Evolutionary conservation across 495 filamentous ascomycete species (phyloP).

Genomic region (Penicillium lagena): DNA sequence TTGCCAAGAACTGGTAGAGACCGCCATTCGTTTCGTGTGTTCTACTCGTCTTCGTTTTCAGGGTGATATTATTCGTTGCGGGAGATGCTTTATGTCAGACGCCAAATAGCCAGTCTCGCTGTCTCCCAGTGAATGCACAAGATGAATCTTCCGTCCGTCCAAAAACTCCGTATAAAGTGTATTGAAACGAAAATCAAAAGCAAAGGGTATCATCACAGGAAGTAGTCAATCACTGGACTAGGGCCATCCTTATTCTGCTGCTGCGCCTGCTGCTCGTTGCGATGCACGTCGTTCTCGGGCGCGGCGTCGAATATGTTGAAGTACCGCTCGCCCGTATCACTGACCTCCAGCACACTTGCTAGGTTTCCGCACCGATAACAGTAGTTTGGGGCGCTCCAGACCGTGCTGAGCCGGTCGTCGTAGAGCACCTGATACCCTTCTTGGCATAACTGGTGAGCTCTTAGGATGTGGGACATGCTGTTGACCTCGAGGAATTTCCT

Average conservation of each 20-base stretch:
- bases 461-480: constrained; percentile 90
- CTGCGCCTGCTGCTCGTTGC: constrained; percentile 55
- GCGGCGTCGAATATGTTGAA: constrained; percentile 98
- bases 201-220: constrained; percentile 53
- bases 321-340: constrained; percentile 80
- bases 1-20: constrained; percentile 79
- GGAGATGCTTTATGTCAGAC: constrained; percentile 12
- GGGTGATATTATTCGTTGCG: constrained; percentile 2
- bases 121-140: constrained; percentile 20
- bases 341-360: constrained; percentile 93
- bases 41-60: constrained; percentile 7
- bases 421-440: constrained; percentile 95
- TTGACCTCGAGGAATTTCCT: constrained; percentile 97
- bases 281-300: constrained; percentile 88
- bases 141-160: constrained; percentile 8
- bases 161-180: constrained; percentile 22
- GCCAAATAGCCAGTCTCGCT: constrained; percentile 9
- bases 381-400: constrained; percentile 97
- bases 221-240: constrained; percentile 64
- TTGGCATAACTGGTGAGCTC: constrained; percentile 94
- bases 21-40: background rate
- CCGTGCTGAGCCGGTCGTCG: constrained; percentile 88
- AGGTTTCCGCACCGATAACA: constrained; percentile 96
- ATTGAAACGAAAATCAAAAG: constrained; percentile 4
- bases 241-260: constrained; percentile 54